Conservation (phyloP, 169 alveolate genomes). For the Plasmodium chabaudi region DNA sequence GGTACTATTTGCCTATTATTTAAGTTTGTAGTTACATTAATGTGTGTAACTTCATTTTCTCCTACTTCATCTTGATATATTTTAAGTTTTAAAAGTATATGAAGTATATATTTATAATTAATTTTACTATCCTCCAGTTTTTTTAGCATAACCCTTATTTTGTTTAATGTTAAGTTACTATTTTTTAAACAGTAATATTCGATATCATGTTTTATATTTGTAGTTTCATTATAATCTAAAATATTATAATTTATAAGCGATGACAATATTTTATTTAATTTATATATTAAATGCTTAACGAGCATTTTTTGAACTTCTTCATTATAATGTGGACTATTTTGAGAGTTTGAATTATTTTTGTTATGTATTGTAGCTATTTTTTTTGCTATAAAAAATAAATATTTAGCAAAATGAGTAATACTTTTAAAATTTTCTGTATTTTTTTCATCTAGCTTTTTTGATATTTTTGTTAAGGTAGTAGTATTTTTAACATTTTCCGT, state of each 20-base stretch:
- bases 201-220: constrained; percentile 41
- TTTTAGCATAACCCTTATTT: constrained; percentile 40
- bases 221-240: constrained; percentile 51
- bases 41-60: background rate
- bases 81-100: constrained; percentile 30
- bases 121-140: constrained; percentile 50
- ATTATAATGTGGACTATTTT: background rate
- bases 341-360: background rate
- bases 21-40: background rate
- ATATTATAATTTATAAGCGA: constrained; percentile 47
- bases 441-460: background rate
- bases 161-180: constrained; percentile 35
- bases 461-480: background rate
- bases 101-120: constrained; percentile 35
- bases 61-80: constrained; percentile 22
- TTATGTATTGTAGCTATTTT: constrained; percentile 35
- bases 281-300: constrained; percentile 52
- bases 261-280: constrained; percentile 42
- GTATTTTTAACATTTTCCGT: background rate
- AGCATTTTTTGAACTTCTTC: constrained; percentile 37
- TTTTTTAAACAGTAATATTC: constrained; percentile 59
- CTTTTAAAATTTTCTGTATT: constrained; percentile 49
- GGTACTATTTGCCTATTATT: background rate
- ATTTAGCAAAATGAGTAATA: constrained; percentile 64
- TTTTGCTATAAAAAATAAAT: constrained; percentile 67